phyloP scores from a whole-genome alignment of 352 stramenopile species.

The Pythium vanterpoolii region DNA sequence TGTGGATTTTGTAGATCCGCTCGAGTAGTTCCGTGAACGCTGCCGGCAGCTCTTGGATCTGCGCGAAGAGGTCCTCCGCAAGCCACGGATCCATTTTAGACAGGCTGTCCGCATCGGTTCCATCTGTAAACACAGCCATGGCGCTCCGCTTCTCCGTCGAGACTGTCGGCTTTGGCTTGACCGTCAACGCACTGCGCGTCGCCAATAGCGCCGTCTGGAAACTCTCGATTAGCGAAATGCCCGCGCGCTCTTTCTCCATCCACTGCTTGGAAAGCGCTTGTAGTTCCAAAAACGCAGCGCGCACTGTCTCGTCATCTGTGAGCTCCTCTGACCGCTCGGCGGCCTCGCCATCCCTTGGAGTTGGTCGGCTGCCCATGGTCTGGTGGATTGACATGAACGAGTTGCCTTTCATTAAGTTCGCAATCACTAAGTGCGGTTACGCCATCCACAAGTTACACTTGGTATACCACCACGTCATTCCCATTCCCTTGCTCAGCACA shows the following conservation, averaged over 20 bases:
- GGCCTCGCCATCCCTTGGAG: background rate
- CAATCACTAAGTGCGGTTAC: slow-evolving; percentile 12
- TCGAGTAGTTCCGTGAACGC: slow-evolving; percentile 51
- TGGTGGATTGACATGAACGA: background rate
- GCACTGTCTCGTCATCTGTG: background rate
- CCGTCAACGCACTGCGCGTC: slow-evolving; percentile 18
- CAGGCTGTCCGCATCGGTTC: slow-evolving; percentile 27
- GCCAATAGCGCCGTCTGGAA: slow-evolving; percentile 65
- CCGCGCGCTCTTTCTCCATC: slow-evolving; percentile 62
- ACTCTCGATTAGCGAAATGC: slow-evolving; percentile 57
- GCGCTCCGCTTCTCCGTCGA: slow-evolving; percentile 5
- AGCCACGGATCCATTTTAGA: slow-evolving; percentile 59
- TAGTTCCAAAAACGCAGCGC: slow-evolving; percentile 37
- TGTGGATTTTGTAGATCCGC: slow-evolving; percentile 57
- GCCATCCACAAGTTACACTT: background rate
- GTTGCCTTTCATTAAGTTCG: slow-evolving; percentile 24
- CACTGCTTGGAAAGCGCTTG: slow-evolving; percentile 44
- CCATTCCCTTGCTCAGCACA: background rate
- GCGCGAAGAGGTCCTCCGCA: slow-evolving; percentile 59
- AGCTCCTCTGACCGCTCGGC: background rate
- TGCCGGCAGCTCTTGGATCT: slow-evolving; percentile 45
- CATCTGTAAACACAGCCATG: slow-evolving; percentile 25
- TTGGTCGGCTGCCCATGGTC: background rate
- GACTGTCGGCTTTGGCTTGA: background rate
- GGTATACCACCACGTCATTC: too few species aligned